Evolutionary conservation across 2,329 filamentous ascomycete species (phyloP), one percentile per base, ranked within the genome.

Genomic region (Thelonectria rubi): DNA sequence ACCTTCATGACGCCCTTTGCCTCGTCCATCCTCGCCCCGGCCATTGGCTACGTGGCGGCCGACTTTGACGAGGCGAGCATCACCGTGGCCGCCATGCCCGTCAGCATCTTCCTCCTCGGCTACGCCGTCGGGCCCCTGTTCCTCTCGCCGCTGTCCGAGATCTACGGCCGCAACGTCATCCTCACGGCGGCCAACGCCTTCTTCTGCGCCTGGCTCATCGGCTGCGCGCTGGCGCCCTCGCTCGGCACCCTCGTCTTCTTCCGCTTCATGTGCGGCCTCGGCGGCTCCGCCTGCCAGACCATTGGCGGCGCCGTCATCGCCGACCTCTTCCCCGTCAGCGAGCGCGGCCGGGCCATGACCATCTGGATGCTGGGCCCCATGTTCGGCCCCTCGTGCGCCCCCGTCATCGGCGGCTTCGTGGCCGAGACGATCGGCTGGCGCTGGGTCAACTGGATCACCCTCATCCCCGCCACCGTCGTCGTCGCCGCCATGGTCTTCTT

Each of bases 1-100:
- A 89, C 87, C 9, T 84, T 90, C 65, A 84, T 90, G 70, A 88
- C 87, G 0, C 87, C 88, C 0, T 85, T 90, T 24, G 86, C 87
- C 0, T 89, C 87, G 7, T 87, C 87, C 1, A 89, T 90, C 55
- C 74, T 85, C 17, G 79, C 83, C 1, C 83, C 84, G 3, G 82
- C 81, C 32, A 81, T 84, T 55, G 59, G 62, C 1, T 72, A 75
- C 34, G 77, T 91, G 7, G 77, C 82, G 0, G 69, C 71, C 6
- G 71, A 79, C 32, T 84, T 81, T 69, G 51, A 74, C 32, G 77
- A 81, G 14, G 76, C 3, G 76, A 71, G 73, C 52, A 60, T 80
- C 5, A 78, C 78, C 8, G 73, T 74, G 6, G 74, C 81, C 4
- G 75, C 84, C 10, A 82, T 88, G 69, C 82, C 85, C 12, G 85